A percentile compares a stretch with the other conserved stretches of the same genome.
These are phyloP conservation scores for Fusarium sulawesiense DNA, from an alignment of 2,329 filamentous ascomycete genomes.

Conservation along the genomic window DNA sequence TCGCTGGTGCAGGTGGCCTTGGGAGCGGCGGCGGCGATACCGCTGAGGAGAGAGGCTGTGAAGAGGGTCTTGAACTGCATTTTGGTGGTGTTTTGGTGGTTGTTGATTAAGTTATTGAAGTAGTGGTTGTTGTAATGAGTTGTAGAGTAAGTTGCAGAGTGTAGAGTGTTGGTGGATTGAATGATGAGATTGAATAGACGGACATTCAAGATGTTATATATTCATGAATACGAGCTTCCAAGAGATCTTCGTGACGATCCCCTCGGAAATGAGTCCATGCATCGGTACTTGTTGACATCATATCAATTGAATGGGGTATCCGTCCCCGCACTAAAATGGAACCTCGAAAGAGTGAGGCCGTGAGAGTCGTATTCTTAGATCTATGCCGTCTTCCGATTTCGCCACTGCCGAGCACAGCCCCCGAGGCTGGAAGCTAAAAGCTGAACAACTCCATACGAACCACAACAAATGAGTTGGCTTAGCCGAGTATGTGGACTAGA, in stretches of 20 bases:
- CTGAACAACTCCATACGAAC: neutral
- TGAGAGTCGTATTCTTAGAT: neutral
- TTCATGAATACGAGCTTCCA: slow-evolving; percentile 15
- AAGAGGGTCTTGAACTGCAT: slow-evolving; percentile 46
- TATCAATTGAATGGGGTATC: neutral
- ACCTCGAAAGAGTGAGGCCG: neutral
- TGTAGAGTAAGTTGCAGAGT: no score
- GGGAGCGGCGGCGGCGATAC: slow-evolving; percentile 26
- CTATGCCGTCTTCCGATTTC: neutral
- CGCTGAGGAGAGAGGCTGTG: slow-evolving; percentile 27
- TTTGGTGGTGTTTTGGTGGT: slow-evolving; percentile 5
- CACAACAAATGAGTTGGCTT: neutral
- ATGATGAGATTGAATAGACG: no score
- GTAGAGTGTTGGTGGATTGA: no score
- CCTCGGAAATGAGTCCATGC: slow-evolving; percentile 15
- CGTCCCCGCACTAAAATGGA: neutral
- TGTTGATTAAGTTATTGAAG: neutral
- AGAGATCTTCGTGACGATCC: slow-evolving; percentile 33
- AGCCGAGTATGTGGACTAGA: neutral
- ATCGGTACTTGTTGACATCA: slow-evolving; percentile 38
- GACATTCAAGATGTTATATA: slow-evolving; percentile 12
- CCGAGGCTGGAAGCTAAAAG: neutral
- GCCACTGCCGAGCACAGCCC: neutral
- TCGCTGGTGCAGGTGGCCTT: slow-evolving; percentile 5
- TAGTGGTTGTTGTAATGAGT: no score